phyloP scores from a whole-genome alignment of 106 monocot genomes.

The Cymbidium sinense region DNA sequence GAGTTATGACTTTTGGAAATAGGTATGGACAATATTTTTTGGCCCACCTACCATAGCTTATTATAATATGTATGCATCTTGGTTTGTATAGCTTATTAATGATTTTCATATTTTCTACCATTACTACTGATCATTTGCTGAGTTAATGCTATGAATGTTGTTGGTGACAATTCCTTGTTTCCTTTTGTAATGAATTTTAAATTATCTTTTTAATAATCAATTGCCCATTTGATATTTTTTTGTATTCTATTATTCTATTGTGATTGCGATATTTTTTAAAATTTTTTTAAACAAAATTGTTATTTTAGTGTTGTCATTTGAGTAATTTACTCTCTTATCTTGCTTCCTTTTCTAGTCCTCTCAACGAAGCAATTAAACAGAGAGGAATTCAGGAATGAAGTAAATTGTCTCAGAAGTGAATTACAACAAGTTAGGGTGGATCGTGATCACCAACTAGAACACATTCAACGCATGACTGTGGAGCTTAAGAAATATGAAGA shows the following conservation, averaged over 20 bases:
- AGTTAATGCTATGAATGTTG: neutral
- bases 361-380: slow-evolving; percentile 61
- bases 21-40: no score
- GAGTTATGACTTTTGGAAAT: no score
- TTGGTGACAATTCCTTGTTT: neutral
- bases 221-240: neutral
- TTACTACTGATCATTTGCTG: no score
- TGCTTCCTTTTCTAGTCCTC: slow-evolving; percentile 38
- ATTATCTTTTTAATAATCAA: neutral
- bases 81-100: neutral
- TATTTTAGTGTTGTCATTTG: neutral
- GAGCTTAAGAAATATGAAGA: slow-evolving; percentile 27
- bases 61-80: neutral
- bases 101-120: no score
- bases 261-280: neutral
- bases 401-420: slow-evolving; percentile 52
- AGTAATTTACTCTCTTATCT: neutral
- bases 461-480: slow-evolving; percentile 39
- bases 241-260: neutral
- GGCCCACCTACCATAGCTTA: neutral
- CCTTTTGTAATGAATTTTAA: no score
- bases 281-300: neutral
- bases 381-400: slow-evolving; percentile 55
- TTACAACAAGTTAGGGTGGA: slow-evolving; percentile 70
- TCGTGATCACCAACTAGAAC: slow-evolving; percentile 45